These are phyloP conservation scores for Podospora pseudocomata DNA, from an alignment of 495 filamentous ascomycete species.

Conservation along the genomic window DNA sequence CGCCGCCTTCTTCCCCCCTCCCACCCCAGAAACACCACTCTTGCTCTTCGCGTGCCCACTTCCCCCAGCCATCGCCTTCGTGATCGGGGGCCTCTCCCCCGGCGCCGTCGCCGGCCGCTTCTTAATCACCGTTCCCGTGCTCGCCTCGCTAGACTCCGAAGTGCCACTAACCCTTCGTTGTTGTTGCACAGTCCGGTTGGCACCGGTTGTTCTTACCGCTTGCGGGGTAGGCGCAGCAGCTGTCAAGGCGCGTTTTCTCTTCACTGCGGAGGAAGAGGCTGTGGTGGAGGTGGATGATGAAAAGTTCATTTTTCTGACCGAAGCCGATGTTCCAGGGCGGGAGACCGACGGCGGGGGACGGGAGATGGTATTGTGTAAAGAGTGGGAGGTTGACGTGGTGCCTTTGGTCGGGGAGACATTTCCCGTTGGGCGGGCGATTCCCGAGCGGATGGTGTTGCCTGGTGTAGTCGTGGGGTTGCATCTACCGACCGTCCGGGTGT, in stretches of 20 bases:
- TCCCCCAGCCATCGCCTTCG: neutral
- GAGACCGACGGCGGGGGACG: slow-evolving; percentile 46
- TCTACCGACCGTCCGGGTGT: slow-evolving; percentile 61
- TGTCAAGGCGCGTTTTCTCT: slow-evolving; percentile 33
- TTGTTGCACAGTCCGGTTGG: slow-evolving; percentile 32
- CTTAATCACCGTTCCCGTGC: slow-evolving; percentile 44
- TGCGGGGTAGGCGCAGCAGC: slow-evolving; percentile 20
- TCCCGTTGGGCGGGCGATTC: slow-evolving; percentile 33
- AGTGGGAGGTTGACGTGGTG: slow-evolving; percentile 30
- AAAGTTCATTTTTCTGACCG: neutral
- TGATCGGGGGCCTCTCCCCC: slow-evolving; percentile 15
- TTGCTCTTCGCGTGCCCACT: too few species aligned
- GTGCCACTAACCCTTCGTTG: slow-evolving; percentile 44
- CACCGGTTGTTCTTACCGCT: slow-evolving; percentile 24
- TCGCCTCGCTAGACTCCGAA: slow-evolving; percentile 49
- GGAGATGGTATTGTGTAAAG: slow-evolving; percentile 59
- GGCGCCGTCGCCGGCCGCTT: slow-evolving; percentile 42
- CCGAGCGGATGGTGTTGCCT: slow-evolving; percentile 18
- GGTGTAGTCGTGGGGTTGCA: slow-evolving; percentile 15
- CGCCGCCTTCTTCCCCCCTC: neutral
- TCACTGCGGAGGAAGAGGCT: slow-evolving; percentile 24
- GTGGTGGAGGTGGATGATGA: slow-evolving; percentile 10
- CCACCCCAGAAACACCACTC: too few species aligned
- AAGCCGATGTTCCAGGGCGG: slow-evolving; percentile 37
- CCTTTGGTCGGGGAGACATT: slow-evolving; percentile 43